Base-by-base conservation (phyloP, 129 eudicot genomes). In the Helianthus tuberosus region DNA sequence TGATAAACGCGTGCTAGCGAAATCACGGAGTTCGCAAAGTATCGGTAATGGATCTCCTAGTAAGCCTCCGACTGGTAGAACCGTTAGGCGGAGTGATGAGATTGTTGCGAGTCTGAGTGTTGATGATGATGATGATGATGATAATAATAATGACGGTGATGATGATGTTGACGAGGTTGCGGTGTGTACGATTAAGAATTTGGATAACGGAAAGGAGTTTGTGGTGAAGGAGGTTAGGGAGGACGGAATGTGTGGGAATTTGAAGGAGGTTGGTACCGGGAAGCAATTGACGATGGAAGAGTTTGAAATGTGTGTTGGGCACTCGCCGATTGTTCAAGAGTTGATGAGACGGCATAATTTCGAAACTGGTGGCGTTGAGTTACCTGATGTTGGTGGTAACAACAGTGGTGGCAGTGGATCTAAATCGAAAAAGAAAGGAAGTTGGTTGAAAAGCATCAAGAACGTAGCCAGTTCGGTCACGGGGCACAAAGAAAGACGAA, bases 241-340 rank as follows among this genome's bases (percentile, higher is more conserved):
- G 51, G 98, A 94, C 63, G 98, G 98, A 47, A 81, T 78, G 68
- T 88, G 89, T 88, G 81, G 89, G 25, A 87, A 91, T 77, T 81
- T 94, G 9, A 94, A 85, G 83, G 99, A 94, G 47, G 93, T 94
- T 11, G 90, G 87, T 9, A 94, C 99, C 0, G 99, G 99, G 11
- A 85, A 93, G 51, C 91, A 91, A 84, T 86, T 94, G 81, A 94
- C 99, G 0, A 85, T 91, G 79, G 99, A 91, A 72, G 99, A 91
- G 66, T 88, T 94, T 67, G 96, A 94, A 80, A 86, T 90, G 88
- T 86, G 82, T 57, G 93, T 94, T 29, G 99, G 99, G 43, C 93
- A 93, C 65, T 94, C 99, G 0, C 99, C 99, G 0, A 94, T 94
- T 61, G 97, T 94, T 68, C 97, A 91, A 52, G 99, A 94, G 65